Base-by-base conservation (phyloP, 768 basidiomycete species). In the Phylloporus sp. region DNA sequence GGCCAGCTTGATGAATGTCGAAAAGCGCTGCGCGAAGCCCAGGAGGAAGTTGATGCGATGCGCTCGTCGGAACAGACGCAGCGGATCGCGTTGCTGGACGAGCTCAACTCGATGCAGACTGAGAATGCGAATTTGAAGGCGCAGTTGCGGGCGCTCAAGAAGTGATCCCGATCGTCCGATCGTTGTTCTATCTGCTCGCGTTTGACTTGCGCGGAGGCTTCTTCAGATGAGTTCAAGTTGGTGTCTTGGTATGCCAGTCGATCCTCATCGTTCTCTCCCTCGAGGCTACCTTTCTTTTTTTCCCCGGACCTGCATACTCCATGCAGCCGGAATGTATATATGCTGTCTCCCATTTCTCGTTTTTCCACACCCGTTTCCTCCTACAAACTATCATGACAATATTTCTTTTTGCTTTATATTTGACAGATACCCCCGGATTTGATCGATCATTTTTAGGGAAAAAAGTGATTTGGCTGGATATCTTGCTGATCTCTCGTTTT, bases 61-160 rank as follows among this genome's bases (percentile, higher is more conserved):
- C 75, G 73, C 33, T 73, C 69, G 54, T 79, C 81, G 14, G 90
- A 93, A 59, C 86, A 91, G 68, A 77, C 73, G 9, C 92, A 94
- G 69, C 75, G 85, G 53, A 81, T 90, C 45, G 84, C 85, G 26
- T 62, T 99, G 44, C 73, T 99, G 34, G 92, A 96, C 59, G 91
- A 95, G 70, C 74, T 95, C 57, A 92, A 90, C 62, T 73, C 77
- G 42, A 76, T 85, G 68, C 88, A 91, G 69, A 83, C 77, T 46
- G 88, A 91, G 69, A 91, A 92, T 58, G 73, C 70, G 32, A 79
- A 64, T 31, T 61, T 92, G 49, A 76, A 85, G 35, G 78, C 81
- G 26, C 90, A 91, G 64, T 57, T 92, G 55, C 75, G 88, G 42
- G 75, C 75, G 20, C 63, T 73, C 52, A 84, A 79, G 44, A 60